These are phyloP conservation scores for Rhodotorula graminis DNA, from an alignment of 768 basidiomycete genomes.

Conservation along the genomic window DNA sequence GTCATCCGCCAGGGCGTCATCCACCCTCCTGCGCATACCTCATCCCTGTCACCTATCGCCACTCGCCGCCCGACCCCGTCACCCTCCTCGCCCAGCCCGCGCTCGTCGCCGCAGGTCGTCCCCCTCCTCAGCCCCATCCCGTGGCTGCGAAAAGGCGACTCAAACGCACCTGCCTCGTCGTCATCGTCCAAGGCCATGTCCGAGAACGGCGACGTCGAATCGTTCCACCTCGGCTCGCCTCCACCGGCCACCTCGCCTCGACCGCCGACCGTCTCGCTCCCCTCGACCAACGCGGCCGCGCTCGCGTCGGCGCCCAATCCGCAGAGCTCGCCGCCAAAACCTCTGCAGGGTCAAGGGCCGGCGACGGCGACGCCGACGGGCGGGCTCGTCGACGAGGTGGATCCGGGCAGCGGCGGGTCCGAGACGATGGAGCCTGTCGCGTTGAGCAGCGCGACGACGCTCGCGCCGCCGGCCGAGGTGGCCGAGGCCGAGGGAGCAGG, in stretches of 20 bases:
- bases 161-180: too few relatives aligned
- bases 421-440: slow-evolving; percentile 30
- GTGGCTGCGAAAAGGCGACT: slow-evolving; percentile 22
- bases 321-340: not conserved
- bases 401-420: slow-evolving; percentile 19
- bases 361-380: slow-evolving; percentile 39
- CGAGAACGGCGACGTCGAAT: slow-evolving; percentile 7
- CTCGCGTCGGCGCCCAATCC: not conserved
- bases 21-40: slow-evolving; percentile 9
- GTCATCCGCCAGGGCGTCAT: slow-evolving; percentile 21
- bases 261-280: slow-evolving; percentile 1
- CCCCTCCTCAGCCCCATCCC: slow-evolving; percentile 41
- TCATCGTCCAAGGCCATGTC: not conserved
- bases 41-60: not conserved
- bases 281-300: not conserved
- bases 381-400: slow-evolving; percentile 41
- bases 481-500: slow-evolving; percentile 65
- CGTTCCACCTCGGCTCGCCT: slow-evolving; percentile 4
- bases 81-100: not conserved
- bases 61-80: not conserved
- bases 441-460: slow-evolving; percentile 12
- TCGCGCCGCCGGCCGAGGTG: slow-evolving; percentile 71
- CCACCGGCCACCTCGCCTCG: not conserved
- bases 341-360: not conserved
- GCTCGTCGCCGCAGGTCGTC: slow-evolving; percentile 22